Conservation (phyloP, 2,329 filamentous ascomycete species). For the Alternaria burnsii region DNA sequence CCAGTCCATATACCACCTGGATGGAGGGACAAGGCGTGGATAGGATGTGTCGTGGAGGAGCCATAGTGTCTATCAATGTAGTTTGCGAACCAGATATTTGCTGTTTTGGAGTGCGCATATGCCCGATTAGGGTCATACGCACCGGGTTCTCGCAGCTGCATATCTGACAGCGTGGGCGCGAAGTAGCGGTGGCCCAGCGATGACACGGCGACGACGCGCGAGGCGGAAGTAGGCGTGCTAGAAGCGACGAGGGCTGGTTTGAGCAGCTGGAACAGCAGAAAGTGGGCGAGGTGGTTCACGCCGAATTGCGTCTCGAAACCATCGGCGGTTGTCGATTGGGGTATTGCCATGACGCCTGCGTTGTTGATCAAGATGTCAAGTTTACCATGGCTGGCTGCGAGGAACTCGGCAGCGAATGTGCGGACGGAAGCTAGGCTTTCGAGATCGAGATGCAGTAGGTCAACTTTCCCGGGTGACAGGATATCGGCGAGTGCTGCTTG, state of each 20-base stretch:
- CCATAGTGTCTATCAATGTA: neutral
- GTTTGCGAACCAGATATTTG: neutral
- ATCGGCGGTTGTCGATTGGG: neutral
- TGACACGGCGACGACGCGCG: neutral
- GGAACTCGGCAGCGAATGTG: neutral
- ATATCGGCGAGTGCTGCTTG: slow-evolving; percentile 17
- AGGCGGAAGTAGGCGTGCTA: neutral
- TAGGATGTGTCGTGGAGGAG: too few species aligned
- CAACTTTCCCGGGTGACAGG: neutral
- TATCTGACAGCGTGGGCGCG: neutral
- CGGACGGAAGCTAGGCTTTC: neutral
- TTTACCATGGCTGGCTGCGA: neutral
- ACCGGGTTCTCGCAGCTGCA: neutral
- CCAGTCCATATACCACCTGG: neutral
- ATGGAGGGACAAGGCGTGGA: neutral
- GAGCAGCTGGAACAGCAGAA: neutral
- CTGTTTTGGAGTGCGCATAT: neutral
- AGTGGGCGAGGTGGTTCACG: neutral
- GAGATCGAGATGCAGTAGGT: neutral
- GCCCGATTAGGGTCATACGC: neutral
- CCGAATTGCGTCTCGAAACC: neutral
- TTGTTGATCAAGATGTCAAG: neutral
- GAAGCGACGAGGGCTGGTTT: neutral
- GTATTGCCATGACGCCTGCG: neutral
- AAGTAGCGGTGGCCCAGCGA: neutral